phyloP scores from a whole-genome alignment of 2,329 filamentous ascomycete species.

The Exophiala aquamarina region DNA sequence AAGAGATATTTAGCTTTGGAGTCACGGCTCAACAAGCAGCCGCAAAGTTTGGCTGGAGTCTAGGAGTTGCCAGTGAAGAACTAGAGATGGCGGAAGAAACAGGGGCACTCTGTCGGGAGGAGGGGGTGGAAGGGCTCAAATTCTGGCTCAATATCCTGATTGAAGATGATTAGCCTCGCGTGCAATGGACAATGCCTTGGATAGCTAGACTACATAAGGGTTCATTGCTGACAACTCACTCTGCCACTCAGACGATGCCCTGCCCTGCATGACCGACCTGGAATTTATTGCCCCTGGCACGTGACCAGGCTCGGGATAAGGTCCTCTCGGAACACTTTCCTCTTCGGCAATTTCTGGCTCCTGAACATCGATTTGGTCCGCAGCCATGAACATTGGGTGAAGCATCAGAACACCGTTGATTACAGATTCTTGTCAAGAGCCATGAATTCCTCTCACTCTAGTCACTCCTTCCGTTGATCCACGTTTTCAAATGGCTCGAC shows the following conservation, averaged over 20 bases:
- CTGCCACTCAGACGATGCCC: no score
- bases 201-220: not conserved
- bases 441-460: conserved; percentile 23
- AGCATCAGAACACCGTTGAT: not conserved
- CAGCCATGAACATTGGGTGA: no score
- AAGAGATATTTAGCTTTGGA: conserved; percentile 74
- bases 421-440: not conserved
- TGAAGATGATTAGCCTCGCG: conserved; percentile 22
- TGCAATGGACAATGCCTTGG: conserved; percentile 5
- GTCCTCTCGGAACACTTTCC: no score
- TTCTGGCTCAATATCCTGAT: conserved; percentile 80
- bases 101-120: conserved; percentile 84
- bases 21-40: conserved; percentile 88
- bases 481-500: conserved; percentile 45
- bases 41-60: conserved; percentile 91
- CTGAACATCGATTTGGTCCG: not conserved
- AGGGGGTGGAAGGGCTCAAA: conserved; percentile 82
- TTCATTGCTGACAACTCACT: no score
- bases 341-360: no score
- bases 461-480: conserved; percentile 6
- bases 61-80: conserved; percentile 93
- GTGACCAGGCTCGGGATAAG: no score
- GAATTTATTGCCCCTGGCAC: no score
- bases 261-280: no score
- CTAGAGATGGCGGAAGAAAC: conserved; percentile 95